These are phyloP conservation scores for Dalbergia cochinchinensis DNA, from an alignment of 306 rosid species.

Conservation along the genomic window DNA sequence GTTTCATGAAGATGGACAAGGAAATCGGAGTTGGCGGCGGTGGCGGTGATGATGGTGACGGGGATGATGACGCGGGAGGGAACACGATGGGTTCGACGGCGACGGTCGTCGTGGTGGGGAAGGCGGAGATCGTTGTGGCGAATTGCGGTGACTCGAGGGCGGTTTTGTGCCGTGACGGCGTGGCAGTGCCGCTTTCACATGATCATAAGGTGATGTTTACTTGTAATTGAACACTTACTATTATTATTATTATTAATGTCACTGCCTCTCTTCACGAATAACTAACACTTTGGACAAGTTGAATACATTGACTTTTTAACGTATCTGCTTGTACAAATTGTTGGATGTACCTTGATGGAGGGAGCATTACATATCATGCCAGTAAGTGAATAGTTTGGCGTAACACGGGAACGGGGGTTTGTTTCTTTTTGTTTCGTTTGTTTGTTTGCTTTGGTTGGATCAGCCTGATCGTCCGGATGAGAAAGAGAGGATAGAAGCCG, in stretches of 20 bases:
- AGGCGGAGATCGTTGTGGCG: constrained; percentile 62
- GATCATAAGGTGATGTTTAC: constrained; percentile 62
- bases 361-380: not conserved
- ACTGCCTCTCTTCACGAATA: no score
- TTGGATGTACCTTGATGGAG: no score
- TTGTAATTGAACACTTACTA: no score
- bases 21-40: constrained; percentile 50
- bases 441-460: not conserved
- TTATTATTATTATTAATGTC: not conserved
- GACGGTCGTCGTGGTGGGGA: constrained; percentile 58
- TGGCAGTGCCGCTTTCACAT: constrained; percentile 64
- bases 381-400: constrained; percentile 7
- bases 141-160: constrained; percentile 76
- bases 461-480: constrained; percentile 75
- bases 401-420: not conserved
- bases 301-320: no score
- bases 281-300: no score
- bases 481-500: constrained; percentile 66
- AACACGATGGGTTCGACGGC: constrained; percentile 69
- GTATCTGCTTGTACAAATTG: no score
- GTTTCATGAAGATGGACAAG: constrained; percentile 71
- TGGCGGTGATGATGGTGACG: not conserved
- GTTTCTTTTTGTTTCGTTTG: not conserved
- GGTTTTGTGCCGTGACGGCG: constrained; percentile 62
- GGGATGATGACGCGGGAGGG: not conserved